A percentile compares a stretch with the other conserved stretches of the same genome.
Evolutionary conservation across 345 rosid genomes (phyloP).

Genomic region (Reutealis trisperma): DNA sequence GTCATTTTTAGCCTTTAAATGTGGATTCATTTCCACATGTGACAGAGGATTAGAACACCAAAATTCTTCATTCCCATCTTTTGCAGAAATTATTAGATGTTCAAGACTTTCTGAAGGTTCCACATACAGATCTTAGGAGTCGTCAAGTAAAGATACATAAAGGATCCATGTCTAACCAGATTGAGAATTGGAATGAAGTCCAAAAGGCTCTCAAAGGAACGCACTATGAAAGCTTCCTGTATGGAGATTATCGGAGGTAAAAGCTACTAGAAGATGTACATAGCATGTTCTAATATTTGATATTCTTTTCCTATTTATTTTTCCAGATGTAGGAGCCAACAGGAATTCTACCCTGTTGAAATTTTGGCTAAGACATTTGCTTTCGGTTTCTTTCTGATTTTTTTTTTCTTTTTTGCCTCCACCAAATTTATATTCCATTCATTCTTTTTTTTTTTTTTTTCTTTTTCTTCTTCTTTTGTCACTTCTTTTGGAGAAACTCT

Average conservation of each 20-base stretch:
- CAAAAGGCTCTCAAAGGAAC: constrained; percentile 65
- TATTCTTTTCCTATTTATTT: constrained; percentile 9
- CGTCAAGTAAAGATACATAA: constrained; percentile 96
- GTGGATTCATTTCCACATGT: neutral
- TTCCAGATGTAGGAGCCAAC: constrained; percentile 36
- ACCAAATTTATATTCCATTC: constrained; percentile 40
- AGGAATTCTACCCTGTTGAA: constrained; percentile 36
- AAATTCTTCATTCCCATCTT: neutral
- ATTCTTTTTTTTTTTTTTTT: constrained; percentile 41
- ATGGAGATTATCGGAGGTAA: constrained; percentile 57
- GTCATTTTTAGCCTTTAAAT: neutral
- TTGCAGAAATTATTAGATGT: constrained; percentile 74
- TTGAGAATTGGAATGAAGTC: constrained; percentile 83
- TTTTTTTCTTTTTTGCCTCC: neutral
- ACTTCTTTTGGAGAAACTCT: constrained; percentile 5
- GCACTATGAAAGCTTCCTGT: constrained; percentile 53
- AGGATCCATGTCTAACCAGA: constrained; percentile 62
- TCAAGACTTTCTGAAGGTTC: constrained; percentile 85
- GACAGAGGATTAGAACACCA: neutral
- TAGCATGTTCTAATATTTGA: constrained; percentile 14
- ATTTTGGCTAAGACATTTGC: constrained; percentile 38
- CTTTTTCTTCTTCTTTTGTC: neutral
- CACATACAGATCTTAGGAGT: constrained; percentile 62
- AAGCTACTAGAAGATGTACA: constrained; percentile 26
- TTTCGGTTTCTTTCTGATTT: constrained; percentile 1